phyloP scores from a whole-genome alignment of 495 filamentous ascomycete genomes.

The Durotheca rogersii region DNA sequence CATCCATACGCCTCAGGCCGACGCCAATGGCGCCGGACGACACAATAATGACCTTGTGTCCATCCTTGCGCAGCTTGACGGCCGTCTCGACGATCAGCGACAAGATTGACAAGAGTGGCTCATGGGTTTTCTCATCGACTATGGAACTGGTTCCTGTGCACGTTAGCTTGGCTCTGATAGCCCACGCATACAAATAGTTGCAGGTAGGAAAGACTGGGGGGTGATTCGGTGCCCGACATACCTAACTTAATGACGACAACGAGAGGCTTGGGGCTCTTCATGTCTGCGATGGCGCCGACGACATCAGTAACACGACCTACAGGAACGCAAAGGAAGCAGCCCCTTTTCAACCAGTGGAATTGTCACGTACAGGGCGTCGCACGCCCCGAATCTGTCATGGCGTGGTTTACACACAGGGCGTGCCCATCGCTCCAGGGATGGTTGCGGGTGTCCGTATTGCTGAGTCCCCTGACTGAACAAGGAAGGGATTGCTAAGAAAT shows the following conservation, averaged over 20 bases:
- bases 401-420: constrained; percentile 3
- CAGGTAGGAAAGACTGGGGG: background rate
- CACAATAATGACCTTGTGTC: constrained; percentile 90
- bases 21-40: constrained; percentile 97
- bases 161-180: constrained; percentile 8
- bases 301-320: constrained; percentile 24
- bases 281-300: constrained; percentile 34
- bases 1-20: constrained; percentile 82
- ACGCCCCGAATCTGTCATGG: constrained; percentile 29
- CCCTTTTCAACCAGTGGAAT: constrained; percentile 6
- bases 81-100: constrained; percentile 91
- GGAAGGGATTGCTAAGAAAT: background rate
- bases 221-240: constrained; percentile 47
- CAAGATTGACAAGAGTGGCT: constrained; percentile 89
- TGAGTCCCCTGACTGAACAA: too few relatives aligned
- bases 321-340: too few relatives aligned
- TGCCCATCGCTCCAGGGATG: too few relatives aligned
- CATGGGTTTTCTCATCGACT: constrained; percentile 94
- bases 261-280: constrained; percentile 56
- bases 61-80: constrained; percentile 79
- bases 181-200: background rate
- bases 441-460: too few relatives aligned
- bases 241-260: constrained; percentile 94
- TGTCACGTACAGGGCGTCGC: constrained; percentile 31
- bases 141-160: constrained; percentile 92